Evolutionary conservation across 805 yeast species (phyloP), one percentile per base, ranked within the genome.

Genomic region (Helenozyma rhizophorensis): DNA sequence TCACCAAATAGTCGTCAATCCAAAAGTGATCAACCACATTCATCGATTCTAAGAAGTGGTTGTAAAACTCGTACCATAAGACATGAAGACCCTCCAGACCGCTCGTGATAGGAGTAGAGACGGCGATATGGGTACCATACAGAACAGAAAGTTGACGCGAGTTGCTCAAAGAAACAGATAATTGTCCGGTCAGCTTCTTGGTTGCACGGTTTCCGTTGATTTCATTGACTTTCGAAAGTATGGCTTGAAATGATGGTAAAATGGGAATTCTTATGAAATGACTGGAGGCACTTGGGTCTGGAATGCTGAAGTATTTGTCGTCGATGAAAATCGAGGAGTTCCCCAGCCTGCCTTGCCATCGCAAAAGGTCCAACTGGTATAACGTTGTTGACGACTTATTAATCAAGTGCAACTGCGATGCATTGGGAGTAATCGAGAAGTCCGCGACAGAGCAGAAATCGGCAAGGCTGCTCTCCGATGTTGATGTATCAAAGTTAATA

Each of bases 11-110:
- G 37, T 56, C 60, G 10, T 56, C 52, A 33, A 51, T 56, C 65
- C 66, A 60, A 30, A 62, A 49, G 25, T 62, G 69, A 31, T 51
- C 39, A 4, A 60, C 46, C 4, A 67, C 53, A 30, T 62, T 63
- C 30, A 63, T 47, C 3, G 55, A 37, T 21, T 60, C 67, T 32
- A 54, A 38, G 18, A 48, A 52, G 36, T 54, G 57, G 39, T 61
- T 58, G 25, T 50, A 52, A 36, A 62, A 64, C 33, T 56, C 58
- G 37, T 51, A 65, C 72, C 72, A 67, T 9, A 64, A 37, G 4
- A 60, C 48, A 33, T 65, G 70, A 35, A 60, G 60, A 6, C 44
- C 33, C 21, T 51, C 43, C 18, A 24, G 23, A 3, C 47, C 49
- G 11, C 22, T 18, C 8, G 26, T 17, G 1, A 28, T 19, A 2